These are phyloP conservation scores for Anisodus acutangulus DNA, from an alignment of 257 asterid genomes.

Conservation along the genomic window DNA sequence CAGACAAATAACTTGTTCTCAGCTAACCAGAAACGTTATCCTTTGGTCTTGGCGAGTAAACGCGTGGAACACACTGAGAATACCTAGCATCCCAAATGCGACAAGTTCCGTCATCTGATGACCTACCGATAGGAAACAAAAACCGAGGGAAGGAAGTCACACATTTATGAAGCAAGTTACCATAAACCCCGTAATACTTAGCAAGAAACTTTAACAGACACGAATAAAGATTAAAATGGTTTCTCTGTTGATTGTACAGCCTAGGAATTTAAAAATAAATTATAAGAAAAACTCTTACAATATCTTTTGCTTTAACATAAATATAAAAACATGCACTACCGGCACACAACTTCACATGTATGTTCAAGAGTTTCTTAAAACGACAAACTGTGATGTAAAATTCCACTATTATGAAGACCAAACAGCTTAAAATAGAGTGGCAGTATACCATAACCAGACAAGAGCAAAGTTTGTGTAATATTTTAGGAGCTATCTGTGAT, in stretches of 20 bases:
- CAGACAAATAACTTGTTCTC: conserved; percentile 33
- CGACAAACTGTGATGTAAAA: background rate
- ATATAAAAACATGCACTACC: background rate
- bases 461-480: background rate
- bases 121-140: conserved; percentile 55
- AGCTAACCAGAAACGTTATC: conserved; percentile 64
- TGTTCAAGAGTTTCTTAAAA: background rate
- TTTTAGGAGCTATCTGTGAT: background rate
- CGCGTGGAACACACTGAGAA: conserved; percentile 74
- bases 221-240: background rate
- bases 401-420: conserved; percentile 13
- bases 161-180: conserved; percentile 23
- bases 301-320: conserved; percentile 23
- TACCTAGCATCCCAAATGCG: conserved; percentile 96
- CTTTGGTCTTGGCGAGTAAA: conserved; percentile 78
- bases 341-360: background rate
- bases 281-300: background rate
- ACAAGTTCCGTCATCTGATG: conserved; percentile 97
- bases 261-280: background rate
- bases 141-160: conserved; percentile 22
- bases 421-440: conserved; percentile 11
- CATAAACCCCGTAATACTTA: background rate
- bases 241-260: conserved; percentile 8
- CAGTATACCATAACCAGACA: conserved; percentile 1
- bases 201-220: conserved; percentile 13